Percentiles rank a stretch among this genome's conserved stretches.
phyloP scores from a whole-genome alignment of 2,329 filamentous ascomycete species.

The Calonectria multiphialidica region DNA sequence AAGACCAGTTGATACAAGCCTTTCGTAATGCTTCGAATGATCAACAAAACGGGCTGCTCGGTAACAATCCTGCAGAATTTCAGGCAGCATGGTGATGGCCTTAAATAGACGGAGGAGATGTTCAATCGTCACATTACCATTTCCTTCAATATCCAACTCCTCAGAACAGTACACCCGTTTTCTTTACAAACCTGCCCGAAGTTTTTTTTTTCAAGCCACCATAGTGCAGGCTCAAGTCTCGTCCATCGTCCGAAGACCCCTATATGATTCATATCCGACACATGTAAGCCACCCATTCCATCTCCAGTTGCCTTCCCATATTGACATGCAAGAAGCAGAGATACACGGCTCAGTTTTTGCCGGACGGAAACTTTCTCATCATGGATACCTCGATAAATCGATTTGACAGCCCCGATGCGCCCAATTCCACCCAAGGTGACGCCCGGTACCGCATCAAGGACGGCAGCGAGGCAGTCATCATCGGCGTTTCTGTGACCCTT shows the following conservation, averaged over 20 bases:
- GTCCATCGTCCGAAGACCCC: not conserved
- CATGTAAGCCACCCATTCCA: not conserved
- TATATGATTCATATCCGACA: not conserved
- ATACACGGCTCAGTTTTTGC: too few relatives aligned
- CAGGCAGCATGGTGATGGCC: not conserved
- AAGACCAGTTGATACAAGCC: not conserved
- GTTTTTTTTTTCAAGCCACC: too few relatives aligned
- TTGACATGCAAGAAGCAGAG: not conserved
- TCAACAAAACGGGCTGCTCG: not conserved
- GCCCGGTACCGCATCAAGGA: not conserved
- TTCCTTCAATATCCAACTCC: not conserved
- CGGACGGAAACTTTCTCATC: not conserved
- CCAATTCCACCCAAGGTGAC: not conserved
- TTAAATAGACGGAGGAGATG: not conserved
- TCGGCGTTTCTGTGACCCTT: not conserved
- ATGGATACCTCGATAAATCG: not conserved
- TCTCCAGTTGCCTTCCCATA: not conserved
- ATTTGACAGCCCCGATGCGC: not conserved
- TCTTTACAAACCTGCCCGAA: too few relatives aligned
- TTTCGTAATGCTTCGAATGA: not conserved
- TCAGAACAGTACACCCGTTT: too few relatives aligned
- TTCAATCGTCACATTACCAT: too few relatives aligned
- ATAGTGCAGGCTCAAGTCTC: not conserved
- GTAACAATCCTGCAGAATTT: not conserved
- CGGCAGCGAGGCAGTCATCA: not conserved